Base-by-base conservation (phyloP, 352 stramenopile species). In the Globisporangium camurandrum region DNA sequence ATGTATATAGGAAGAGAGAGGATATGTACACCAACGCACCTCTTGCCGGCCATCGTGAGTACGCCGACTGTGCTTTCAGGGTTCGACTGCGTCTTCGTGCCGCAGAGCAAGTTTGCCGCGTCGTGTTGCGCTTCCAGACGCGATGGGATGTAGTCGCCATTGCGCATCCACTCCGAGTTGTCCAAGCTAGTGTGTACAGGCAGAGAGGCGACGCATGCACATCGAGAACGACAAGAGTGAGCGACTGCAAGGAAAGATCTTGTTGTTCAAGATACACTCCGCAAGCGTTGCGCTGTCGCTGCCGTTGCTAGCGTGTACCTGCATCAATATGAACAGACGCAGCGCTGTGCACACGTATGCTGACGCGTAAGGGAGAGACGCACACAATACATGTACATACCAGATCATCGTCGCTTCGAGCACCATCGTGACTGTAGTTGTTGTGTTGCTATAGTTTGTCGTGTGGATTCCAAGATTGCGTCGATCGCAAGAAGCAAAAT, bases 91-190 rank as follows among this genome's bases (percentile, higher is more conserved):
- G 93, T 99, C 69, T 99, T 99, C 54, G 89, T 89, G 17, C 91
- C 94, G 49, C 96, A 97, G 24, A 99, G 72, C 39, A 99, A 64
- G 62, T 99, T 99, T 28, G 95, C 95, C 6, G 97, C 97, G 71
- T 99, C 97, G 61, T 98, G 86, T 67, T 99, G 97, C 5, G 96
- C 95, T 61, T 99, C 95, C 46, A 99, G 75, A 48, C 97, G 92
- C 46, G 95, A 98, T 42, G 96, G 96, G 59, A 98, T 89, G 82
- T 99, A 99, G 73, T 99, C 97, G 38, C 97, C 97, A 73, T 99
- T 99, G 39, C 97, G 88, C 95, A 98, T 98, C 80, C 86, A 98
- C 69, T 99, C 93, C 56, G 93, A 98, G 66, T 97, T 98, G 71
- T 99, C 96, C 61, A 99, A 57, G 54, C 81, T 93, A 49, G 16